Evolutionary conservation across 768 basidiomycete genomes (phyloP).

Genomic region (Paxillus ammoniavirescens): DNA sequence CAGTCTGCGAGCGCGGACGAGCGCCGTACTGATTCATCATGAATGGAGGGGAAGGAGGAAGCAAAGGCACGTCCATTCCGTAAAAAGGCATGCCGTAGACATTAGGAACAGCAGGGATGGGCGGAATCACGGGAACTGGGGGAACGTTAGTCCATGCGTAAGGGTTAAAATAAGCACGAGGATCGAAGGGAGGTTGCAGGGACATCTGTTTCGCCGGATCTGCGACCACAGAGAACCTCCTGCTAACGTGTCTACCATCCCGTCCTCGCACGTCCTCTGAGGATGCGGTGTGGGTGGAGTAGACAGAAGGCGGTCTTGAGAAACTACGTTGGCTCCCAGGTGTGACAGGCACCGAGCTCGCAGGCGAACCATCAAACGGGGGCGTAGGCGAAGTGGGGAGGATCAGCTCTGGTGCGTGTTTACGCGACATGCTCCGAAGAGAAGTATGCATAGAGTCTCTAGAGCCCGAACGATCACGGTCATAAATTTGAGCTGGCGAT

Average conservation of each 20-base stretch:
- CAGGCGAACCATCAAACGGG: slow-evolving; percentile 46
- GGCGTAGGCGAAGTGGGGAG: slow-evolving; percentile 30
- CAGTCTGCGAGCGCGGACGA: slow-evolving; percentile 36
- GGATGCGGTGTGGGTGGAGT: slow-evolving; percentile 53
- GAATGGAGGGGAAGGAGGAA: slow-evolving; percentile 74
- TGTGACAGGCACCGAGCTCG: slow-evolving; percentile 44
- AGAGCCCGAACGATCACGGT: slow-evolving; percentile 37
- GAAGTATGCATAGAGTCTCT: slow-evolving; percentile 35
- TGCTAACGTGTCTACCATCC: slow-evolving; percentile 35
- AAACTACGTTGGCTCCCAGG: slow-evolving; percentile 36
- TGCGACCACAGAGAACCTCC: slow-evolving; percentile 42
- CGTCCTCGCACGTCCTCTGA: slow-evolving; percentile 53
- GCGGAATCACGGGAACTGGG: slow-evolving; percentile 28
- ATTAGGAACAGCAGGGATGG: slow-evolving; percentile 34
- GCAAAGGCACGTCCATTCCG: slow-evolving; percentile 62
- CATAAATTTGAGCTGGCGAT: slow-evolving; percentile 18
- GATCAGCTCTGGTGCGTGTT: slow-evolving; percentile 46
- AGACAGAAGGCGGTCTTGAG: slow-evolving; percentile 55
- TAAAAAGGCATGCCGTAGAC: slow-evolving; percentile 42
- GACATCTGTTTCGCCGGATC: slow-evolving; percentile 31
- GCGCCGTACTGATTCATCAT: slow-evolving; percentile 60
- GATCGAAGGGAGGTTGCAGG: slow-evolving; percentile 27
- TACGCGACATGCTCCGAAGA: slow-evolving; percentile 34
- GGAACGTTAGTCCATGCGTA: slow-evolving; percentile 25
- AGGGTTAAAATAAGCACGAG: slow-evolving; percentile 24